These are phyloP conservation scores for Spathaspora sp. DNA, from an alignment of 805 yeast genomes.

Conservation along the genomic window DNA sequence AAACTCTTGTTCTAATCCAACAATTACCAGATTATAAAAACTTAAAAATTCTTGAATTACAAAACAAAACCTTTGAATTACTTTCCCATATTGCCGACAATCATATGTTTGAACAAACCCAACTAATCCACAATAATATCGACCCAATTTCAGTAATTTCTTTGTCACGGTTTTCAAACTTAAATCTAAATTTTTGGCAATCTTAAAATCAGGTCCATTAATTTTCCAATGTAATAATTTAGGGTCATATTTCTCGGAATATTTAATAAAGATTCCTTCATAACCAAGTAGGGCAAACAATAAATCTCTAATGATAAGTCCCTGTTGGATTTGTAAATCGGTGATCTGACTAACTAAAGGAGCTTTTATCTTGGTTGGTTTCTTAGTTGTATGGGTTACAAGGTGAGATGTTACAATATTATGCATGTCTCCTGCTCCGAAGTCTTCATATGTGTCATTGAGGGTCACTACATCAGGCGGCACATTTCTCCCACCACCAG, in stretches of 20 bases:
- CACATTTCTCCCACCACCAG: not conserved
- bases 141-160: conserved; percentile 59
- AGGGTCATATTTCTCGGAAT: conserved; percentile 58
- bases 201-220: conserved; percentile 70
- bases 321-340: conserved; percentile 64
- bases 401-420: not conserved
- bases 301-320: conserved; percentile 66
- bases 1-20: conserved; percentile 54
- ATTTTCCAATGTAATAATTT: conserved; percentile 35
- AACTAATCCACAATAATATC: conserved; percentile 53
- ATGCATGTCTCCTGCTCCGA: not conserved
- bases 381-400: not conserved
- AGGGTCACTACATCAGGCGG: conserved; percentile 1
- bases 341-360: conserved; percentile 44
- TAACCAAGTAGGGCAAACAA: conserved; percentile 63
- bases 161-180: conserved; percentile 68
- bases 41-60: conserved; percentile 38
- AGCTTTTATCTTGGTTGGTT: conserved; percentile 26
- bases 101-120: conserved; percentile 62
- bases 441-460: not conserved
- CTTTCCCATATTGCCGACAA: conserved; percentile 57
- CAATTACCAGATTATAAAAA: conserved; percentile 24
- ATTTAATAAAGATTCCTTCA: conserved; percentile 77
- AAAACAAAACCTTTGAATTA: conserved; percentile 68
- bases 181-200: conserved; percentile 69